These are phyloP conservation scores for Corymbia citriodora DNA, from an alignment of 441 rosid genomes.

Conservation along the genomic window DNA sequence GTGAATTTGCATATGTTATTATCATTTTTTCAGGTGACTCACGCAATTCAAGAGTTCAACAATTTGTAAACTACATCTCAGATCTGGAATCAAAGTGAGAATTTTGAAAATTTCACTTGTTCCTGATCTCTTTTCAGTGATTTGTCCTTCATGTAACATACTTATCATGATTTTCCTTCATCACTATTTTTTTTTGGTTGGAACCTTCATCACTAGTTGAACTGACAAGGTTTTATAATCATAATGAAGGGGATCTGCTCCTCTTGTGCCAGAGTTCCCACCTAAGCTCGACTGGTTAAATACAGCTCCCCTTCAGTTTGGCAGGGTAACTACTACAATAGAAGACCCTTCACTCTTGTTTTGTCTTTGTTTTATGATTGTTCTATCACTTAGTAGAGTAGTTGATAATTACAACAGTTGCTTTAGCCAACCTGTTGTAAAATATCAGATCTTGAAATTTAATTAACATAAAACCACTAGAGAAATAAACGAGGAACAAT, in stretches of 20 bases:
- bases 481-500: not conserved
- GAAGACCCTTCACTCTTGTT: not conserved
- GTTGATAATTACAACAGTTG: not conserved
- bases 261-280: conserved; percentile 81
- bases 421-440: not conserved
- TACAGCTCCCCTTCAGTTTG: conserved; percentile 81
- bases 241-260: conserved; percentile 50
- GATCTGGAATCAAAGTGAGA: conserved; percentile 75
- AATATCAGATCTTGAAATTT: not conserved
- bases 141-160: not conserved
- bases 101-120: not conserved
- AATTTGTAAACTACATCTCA: conserved; percentile 69
- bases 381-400: not conserved
- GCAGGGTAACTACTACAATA: conserved; percentile 40
- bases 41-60: conserved; percentile 46
- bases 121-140: not conserved
- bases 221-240: not conserved
- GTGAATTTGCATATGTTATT: not conserved
- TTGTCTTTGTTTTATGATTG: not conserved
- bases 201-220: not conserved
- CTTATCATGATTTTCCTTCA: not conserved
- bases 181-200: not conserved
- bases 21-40: conserved; percentile 30
- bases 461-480: not conserved
- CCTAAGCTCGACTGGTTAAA: conserved; percentile 88